Conservation (phyloP, 768 basidiomycete species). For the Mycena metata region DNA sequence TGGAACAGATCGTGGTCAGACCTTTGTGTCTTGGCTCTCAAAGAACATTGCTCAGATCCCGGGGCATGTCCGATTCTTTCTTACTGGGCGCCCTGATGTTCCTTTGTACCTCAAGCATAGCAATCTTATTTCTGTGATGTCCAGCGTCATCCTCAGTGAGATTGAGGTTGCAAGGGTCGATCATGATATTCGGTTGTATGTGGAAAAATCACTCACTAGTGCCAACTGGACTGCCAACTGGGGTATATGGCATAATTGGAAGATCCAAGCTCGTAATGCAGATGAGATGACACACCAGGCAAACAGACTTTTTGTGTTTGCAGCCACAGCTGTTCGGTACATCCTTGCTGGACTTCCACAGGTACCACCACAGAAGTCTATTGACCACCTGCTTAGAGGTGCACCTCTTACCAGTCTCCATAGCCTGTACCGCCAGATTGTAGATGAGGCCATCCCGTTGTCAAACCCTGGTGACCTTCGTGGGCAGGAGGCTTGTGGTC, state of each 20-base stretch:
- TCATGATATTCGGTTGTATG: neutral
- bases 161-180: neutral
- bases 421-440: neutral
- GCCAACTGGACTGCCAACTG: constrained; percentile 1
- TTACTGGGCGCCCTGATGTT: constrained; percentile 12
- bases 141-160: neutral
- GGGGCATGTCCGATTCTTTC: constrained; percentile 2
- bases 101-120: neutral
- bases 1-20: neutral
- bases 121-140: neutral
- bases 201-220: neutral
- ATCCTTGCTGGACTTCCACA: neutral
- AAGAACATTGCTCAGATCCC: neutral
- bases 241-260: neutral
- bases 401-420: neutral
- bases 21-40: neutral
- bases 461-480: neutral
- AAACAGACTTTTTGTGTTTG: no score
- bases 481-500: neutral
- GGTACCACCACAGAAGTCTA: neutral
- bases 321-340: constrained; percentile 1
- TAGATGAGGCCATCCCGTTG: neutral
- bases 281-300: neutral
- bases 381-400: neutral
- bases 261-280: neutral